Evolutionary conservation across 805 yeast species (phyloP).

Genomic region (Kuraishia ogatae): DNA sequence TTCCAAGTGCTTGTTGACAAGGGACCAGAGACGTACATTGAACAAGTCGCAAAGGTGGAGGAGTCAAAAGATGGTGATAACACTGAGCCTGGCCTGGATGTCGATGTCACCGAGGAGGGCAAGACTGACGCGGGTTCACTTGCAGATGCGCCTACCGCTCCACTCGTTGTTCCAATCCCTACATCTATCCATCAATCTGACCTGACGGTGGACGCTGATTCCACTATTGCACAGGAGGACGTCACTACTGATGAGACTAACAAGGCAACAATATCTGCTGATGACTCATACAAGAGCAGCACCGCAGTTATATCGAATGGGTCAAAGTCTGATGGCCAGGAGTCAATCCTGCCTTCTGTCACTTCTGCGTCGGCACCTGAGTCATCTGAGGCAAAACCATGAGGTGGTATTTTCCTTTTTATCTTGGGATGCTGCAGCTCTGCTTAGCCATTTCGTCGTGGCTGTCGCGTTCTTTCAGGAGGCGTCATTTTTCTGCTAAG

Average conservation of each 20-base stretch:
- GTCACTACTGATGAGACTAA: neutral
- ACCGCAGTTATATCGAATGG: neutral
- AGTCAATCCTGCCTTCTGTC: neutral
- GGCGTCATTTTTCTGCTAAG: neutral
- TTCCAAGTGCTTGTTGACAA: slow-evolving; percentile 25
- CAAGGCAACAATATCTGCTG: neutral
- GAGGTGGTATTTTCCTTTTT: neutral
- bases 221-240: slow-evolving; percentile 7
- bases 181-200: slow-evolving; percentile 2
- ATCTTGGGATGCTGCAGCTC: neutral
- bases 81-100: slow-evolving; percentile 3
- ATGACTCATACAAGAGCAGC: neutral
- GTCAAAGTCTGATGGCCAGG: neutral
- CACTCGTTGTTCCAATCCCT: neutral
- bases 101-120: slow-evolving; percentile 1
- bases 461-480: neutral
- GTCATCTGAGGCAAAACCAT: neutral
- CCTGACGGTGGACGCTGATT: slow-evolving; percentile 5
- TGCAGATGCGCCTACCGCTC: neutral
- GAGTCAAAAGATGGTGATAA: neutral
- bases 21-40: slow-evolving; percentile 27
- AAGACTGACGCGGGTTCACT: neutral
- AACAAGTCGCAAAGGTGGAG: slow-evolving; percentile 37
- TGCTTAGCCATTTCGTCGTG: neutral
- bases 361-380: neutral